Conservation (phyloP, 176 grass and related monocot genomes). For the Oryza meyeriana region DNA sequence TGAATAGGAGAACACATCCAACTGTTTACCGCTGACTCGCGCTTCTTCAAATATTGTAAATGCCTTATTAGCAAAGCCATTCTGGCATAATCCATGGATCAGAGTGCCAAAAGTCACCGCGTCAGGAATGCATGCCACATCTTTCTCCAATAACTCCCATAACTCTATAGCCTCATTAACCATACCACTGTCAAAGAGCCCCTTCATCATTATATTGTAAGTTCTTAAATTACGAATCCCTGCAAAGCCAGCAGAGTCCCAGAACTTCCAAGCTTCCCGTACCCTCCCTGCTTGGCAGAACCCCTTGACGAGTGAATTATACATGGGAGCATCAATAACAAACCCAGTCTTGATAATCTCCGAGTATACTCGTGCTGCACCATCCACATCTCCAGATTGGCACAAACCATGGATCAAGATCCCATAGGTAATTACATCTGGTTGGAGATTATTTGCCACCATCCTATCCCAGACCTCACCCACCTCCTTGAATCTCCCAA, state of each 20-base stretch:
- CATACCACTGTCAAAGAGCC: slow-evolving; percentile 63
- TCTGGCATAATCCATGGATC: slow-evolving; percentile 80
- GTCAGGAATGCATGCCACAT: slow-evolving; percentile 50
- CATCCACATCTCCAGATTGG: slow-evolving; percentile 59
- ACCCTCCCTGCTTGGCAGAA: slow-evolving; percentile 54
- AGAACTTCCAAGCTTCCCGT: slow-evolving; percentile 55
- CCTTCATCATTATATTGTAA: slow-evolving; percentile 81
- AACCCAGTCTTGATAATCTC: slow-evolving; percentile 78
- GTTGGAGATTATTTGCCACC: slow-evolving; percentile 64
- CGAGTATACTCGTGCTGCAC: slow-evolving; percentile 49
- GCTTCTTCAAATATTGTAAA: slow-evolving; percentile 58
- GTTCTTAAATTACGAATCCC: slow-evolving; percentile 45
- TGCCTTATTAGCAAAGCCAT: slow-evolving; percentile 70
- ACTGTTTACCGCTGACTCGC: slow-evolving; percentile 31
- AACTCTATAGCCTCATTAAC: slow-evolving; percentile 50
- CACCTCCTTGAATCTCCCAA: slow-evolving; percentile 60
- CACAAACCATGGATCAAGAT: slow-evolving; percentile 87
- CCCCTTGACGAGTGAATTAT: slow-evolving; percentile 70
- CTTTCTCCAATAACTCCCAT: slow-evolving; percentile 54
- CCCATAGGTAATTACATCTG: slow-evolving; percentile 54
- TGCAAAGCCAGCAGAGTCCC: slow-evolving; percentile 43
- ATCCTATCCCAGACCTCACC: slow-evolving; percentile 75
- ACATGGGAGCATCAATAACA: slow-evolving; percentile 62
- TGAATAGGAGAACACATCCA: slow-evolving; percentile 78
- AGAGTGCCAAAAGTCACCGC: slow-evolving; percentile 69